These are phyloP conservation scores for Hirschioporus abietinus DNA, from an alignment of 768 basidiomycete genomes.

Conservation along the genomic window DNA sequence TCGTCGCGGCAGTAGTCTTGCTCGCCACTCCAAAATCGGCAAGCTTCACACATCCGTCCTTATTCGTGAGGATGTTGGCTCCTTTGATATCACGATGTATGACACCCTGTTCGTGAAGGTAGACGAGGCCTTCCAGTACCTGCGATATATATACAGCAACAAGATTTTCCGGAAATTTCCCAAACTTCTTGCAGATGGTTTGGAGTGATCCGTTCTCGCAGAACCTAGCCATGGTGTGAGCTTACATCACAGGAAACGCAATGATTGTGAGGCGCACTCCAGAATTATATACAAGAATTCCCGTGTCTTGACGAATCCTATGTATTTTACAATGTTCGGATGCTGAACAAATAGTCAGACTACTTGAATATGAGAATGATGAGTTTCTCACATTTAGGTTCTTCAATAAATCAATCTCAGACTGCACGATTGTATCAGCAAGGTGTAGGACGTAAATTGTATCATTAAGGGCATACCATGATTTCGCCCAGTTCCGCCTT, in stretches of 20 bases:
- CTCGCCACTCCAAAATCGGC: conserved; percentile 98
- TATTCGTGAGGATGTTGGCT: conserved; percentile 97
- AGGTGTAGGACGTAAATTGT: neutral
- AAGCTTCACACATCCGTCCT: conserved; percentile 97
- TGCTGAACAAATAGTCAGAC: conserved; percentile 46
- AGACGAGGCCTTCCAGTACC: conserved; percentile 91
- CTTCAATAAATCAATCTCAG: conserved; percentile 95
- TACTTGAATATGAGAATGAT: neutral
- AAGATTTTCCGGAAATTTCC: conserved; percentile 96
- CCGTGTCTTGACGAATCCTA: conserved; percentile 92
- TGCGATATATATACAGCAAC: conserved; percentile 97
- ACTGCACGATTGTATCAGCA: conserved; percentile 38
- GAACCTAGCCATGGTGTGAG: conserved; percentile 45
- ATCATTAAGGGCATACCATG: conserved; percentile 57
- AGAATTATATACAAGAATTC: conserved; percentile 96
- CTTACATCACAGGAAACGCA: neutral
- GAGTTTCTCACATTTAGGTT: conserved; percentile 74
- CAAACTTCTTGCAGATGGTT: conserved; percentile 93
- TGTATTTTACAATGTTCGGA: conserved; percentile 97
- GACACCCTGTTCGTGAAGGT: conserved; percentile 98
- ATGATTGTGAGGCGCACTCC: conserved; percentile 51
- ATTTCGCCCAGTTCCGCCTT: conserved; percentile 93
- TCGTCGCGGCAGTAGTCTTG: conserved; percentile 64
- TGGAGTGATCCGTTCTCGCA: conserved; percentile 98
- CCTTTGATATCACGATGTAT: conserved; percentile 99